A percentile compares a stretch with the other conserved stretches of the same genome.
These are phyloP conservation scores for Tulasnella sp. DNA, from an alignment of 768 basidiomycete species.

Conservation along the genomic window DNA sequence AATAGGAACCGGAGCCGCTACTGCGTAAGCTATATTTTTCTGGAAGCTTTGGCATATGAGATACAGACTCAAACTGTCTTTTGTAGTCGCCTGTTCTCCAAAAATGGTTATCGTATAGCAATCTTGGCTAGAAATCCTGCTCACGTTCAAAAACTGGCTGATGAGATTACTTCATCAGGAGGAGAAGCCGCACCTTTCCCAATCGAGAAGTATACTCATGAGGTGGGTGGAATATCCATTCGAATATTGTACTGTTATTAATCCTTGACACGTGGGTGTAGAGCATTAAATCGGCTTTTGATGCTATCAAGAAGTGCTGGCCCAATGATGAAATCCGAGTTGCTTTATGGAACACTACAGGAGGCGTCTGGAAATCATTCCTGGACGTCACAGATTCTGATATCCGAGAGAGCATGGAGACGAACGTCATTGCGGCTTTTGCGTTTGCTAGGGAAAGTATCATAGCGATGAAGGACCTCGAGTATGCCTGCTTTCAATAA, in stretches of 20 bases:
- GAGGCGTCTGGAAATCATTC: conserved; percentile 52
- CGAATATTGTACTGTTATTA: too few relatives aligned
- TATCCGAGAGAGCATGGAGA: conserved; percentile 39
- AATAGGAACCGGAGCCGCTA: conserved; percentile 32
- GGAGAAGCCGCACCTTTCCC: conserved; percentile 49
- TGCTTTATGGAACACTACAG: conserved; percentile 50
- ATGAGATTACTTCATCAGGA: conserved; percentile 42
- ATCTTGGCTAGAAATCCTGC: conserved; percentile 47
- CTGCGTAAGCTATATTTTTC: conserved; percentile 27
- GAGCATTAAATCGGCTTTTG: conserved; percentile 33
- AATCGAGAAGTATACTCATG: conserved; percentile 30
- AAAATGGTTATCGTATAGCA: conserved; percentile 49
- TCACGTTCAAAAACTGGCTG: conserved; percentile 38
- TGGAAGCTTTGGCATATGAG: background rate
- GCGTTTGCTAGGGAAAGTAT: conserved; percentile 51
- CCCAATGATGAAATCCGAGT: conserved; percentile 41
- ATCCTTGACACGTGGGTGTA: too few relatives aligned
- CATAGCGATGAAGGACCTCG: conserved; percentile 38
- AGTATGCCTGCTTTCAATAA: conserved; percentile 14
- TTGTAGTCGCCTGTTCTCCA: conserved; percentile 30
- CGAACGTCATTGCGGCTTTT: conserved; percentile 46
- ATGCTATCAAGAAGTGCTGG: conserved; percentile 38
- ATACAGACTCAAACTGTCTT: too few relatives aligned
- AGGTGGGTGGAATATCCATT: too few relatives aligned
- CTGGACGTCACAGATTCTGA: conserved; percentile 45